Evolutionary conservation across 2,329 filamentous ascomycete genomes (phyloP).

Genomic region (Aspergillus sp.): DNA sequence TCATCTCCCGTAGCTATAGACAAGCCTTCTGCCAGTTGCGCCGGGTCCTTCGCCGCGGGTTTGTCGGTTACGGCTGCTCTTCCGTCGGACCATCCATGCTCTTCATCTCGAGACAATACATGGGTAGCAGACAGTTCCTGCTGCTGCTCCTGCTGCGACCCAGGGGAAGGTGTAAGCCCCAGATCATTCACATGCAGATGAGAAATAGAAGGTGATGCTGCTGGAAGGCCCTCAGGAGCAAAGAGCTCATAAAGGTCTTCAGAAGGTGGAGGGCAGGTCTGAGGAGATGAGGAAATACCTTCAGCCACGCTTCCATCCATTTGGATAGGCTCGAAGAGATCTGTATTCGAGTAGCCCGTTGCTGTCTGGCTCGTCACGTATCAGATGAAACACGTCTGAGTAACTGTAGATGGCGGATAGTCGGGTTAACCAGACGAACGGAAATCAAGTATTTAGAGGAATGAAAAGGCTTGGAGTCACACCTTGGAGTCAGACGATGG

Average conservation of each 20-base stretch:
- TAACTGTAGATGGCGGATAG: no score
- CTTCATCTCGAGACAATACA: constrained; percentile 6
- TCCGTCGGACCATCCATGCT: constrained; percentile 2
- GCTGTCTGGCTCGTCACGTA: not conserved
- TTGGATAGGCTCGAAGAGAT: not conserved
- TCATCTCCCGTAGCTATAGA: constrained; percentile 3
- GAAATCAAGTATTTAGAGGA: no score
- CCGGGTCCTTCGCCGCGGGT: not conserved
- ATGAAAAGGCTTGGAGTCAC: no score
- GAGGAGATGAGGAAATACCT: constrained; percentile 34
- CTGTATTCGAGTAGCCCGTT: no score
- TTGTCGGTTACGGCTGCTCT: not conserved
- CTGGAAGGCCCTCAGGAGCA: constrained; percentile 14
- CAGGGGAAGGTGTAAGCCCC: constrained; percentile 38
- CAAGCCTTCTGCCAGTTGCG: not conserved
- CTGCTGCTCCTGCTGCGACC: constrained; percentile 22
- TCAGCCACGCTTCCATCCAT: constrained; percentile 24
- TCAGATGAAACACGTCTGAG: no score
- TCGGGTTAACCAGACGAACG: no score
- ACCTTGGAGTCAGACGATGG: no score
- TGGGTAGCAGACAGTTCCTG: constrained; percentile 3
- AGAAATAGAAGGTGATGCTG: constrained; percentile 10
- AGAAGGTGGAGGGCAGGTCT: constrained; percentile 13
- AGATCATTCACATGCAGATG: constrained; percentile 27
- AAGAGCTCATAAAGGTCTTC: constrained; percentile 10